Evolutionary conservation across 257 asterid genomes (phyloP).

Genomic region (Nicotiana knightiana): DNA sequence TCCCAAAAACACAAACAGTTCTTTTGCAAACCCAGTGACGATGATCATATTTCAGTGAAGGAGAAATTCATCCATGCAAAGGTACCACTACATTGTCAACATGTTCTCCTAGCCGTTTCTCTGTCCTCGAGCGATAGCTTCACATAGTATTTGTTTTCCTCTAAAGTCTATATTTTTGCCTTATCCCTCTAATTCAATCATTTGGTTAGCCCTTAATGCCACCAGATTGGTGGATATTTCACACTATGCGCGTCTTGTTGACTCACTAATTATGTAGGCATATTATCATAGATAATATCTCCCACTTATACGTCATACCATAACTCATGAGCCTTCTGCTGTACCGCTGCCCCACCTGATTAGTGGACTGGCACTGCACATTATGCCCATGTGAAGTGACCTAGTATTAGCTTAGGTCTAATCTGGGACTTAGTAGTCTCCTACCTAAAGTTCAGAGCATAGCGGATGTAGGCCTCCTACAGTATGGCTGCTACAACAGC

Average conservation of each 20-base stretch:
- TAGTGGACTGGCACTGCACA: neutral
- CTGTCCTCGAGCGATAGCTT: neutral
- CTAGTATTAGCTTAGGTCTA: neutral
- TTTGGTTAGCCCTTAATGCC: neutral
- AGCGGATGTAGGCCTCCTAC: neutral
- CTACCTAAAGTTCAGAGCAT: neutral
- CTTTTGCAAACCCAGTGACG: constrained; percentile 59
- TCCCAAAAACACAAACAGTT: constrained; percentile 65
- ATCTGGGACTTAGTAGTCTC: neutral
- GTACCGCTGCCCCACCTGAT: neutral
- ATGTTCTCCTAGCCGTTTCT: neutral
- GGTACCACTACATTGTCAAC: constrained; percentile 40
- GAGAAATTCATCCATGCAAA: constrained; percentile 86
- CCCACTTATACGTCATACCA: neutral
- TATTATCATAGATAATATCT: neutral
- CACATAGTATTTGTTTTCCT: neutral
- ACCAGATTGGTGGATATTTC: neutral
- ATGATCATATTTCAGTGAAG: constrained; percentile 77
- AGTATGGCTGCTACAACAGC: neutral
- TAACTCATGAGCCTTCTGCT: constrained; percentile 4
- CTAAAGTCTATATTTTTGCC: neutral
- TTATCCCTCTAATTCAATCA: neutral
- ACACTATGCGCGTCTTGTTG: neutral
- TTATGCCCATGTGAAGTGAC: neutral
- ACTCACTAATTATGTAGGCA: neutral